A percentile compares a stretch with the other conserved stretches of the same genome.
Conservation (phyloP, 2,329 filamentous ascomycete genomes). For the Pyrenophora graminea region DNA sequence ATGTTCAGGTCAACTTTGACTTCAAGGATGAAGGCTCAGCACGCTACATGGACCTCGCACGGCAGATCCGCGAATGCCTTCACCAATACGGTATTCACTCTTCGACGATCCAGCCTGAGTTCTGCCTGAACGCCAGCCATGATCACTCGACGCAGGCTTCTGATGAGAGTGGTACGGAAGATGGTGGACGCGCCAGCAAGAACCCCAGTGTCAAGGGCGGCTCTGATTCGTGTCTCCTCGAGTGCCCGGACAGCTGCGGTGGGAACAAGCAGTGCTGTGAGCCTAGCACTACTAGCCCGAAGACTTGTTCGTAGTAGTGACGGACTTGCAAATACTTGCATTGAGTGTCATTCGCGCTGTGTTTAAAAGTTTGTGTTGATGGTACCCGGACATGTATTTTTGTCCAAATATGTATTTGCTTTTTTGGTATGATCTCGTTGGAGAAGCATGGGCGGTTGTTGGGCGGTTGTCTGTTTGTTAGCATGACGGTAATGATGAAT, state of each 20-base stretch:
- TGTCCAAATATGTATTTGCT: background rate
- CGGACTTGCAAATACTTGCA: background rate
- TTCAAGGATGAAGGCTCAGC: conserved; percentile 77
- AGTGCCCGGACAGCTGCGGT: conserved; percentile 51
- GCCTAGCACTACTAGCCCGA: conserved; percentile 37
- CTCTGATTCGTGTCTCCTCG: conserved; percentile 47
- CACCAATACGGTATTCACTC: conserved; percentile 97
- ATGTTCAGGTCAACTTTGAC: conserved; percentile 89
- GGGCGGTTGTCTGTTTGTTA: background rate
- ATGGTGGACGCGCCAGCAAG: conserved; percentile 36
- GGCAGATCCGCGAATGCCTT: conserved; percentile 80
- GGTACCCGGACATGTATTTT: conserved; percentile 2
- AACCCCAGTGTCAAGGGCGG: conserved; percentile 44
- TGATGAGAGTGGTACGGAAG: conserved; percentile 39
- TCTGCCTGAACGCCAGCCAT: conserved; percentile 52
- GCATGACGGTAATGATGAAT: too few species aligned
- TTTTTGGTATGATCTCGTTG: background rate
- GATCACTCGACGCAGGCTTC: conserved; percentile 46
- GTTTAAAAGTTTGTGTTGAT: background rate
- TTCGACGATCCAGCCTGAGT: conserved; percentile 96
- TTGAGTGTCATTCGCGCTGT: background rate
- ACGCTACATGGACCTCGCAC: conserved; percentile 89
- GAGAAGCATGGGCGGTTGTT: background rate
- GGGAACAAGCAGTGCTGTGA: conserved; percentile 50
- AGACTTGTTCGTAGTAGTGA: conserved; percentile 18